Evolutionary conservation across 192 early-diverging fungal species (phyloP).

Genomic region (Podila verticillata): DNA sequence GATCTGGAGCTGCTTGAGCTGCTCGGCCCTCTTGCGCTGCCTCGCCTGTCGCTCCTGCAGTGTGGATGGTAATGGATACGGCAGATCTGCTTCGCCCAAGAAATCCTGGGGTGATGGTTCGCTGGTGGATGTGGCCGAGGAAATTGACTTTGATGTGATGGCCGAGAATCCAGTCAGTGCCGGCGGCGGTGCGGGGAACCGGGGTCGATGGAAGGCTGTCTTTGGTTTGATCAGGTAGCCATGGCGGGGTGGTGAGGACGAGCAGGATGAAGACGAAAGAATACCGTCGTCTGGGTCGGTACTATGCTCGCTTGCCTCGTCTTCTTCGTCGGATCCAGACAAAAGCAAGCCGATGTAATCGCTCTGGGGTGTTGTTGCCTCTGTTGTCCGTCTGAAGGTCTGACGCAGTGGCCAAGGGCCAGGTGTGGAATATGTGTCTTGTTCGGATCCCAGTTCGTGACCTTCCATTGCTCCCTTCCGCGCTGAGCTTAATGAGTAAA

Average conservation of each 20-base stretch:
- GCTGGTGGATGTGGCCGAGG: background rate
- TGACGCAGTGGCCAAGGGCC: too few relatives aligned
- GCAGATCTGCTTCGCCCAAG: constrained; percentile 42
- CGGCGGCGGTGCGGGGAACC: constrained; percentile 16
- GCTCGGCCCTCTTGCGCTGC: constrained; percentile 42
- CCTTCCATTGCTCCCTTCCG: background rate
- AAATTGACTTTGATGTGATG: background rate
- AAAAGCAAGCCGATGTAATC: background rate
- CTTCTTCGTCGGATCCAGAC: background rate
- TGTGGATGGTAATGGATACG: constrained; percentile 39
- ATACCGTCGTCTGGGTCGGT: background rate
- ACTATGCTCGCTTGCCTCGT: background rate
- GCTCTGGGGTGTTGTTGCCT: background rate
- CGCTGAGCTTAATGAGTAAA: background rate
- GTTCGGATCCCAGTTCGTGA: too few relatives aligned
- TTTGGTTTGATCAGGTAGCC: constrained; percentile 9
- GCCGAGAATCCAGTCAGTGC: constrained; percentile 34
- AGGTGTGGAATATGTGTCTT: too few relatives aligned
- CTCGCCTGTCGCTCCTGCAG: constrained; percentile 33
- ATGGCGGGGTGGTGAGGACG: background rate
- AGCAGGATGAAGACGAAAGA: background rate
- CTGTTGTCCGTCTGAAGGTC: background rate
- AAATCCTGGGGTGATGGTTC: constrained; percentile 41
- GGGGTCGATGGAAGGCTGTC: background rate
- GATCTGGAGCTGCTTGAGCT: constrained; percentile 35